Evolutionary conservation across 176 grass and related monocot species (phyloP).

Genomic region (Eleusine coracana): DNA sequence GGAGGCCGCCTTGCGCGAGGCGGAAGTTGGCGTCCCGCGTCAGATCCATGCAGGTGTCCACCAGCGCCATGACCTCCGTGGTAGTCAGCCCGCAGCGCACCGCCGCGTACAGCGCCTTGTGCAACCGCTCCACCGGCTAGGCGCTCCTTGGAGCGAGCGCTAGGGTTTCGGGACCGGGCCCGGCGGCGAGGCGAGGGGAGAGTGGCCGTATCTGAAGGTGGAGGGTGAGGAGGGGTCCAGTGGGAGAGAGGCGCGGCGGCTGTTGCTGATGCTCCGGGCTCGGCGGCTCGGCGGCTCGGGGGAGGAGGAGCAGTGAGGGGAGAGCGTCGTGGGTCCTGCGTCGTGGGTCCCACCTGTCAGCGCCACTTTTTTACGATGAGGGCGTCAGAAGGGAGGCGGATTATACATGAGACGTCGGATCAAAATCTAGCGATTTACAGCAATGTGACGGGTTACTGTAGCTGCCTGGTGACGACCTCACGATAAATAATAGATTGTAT

Average conservation of each 20-base stretch:
- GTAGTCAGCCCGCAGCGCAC: conserved; percentile 60
- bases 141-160: conserved; percentile 48
- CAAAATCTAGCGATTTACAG: too few relatives aligned
- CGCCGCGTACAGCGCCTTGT: conserved; percentile 75
- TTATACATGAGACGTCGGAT: too few relatives aligned
- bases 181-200: conserved; percentile 27
- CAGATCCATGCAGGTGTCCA: conserved; percentile 89
- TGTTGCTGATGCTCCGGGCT: too few relatives aligned
- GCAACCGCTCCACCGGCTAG: conserved; percentile 87
- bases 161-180: not conserved
- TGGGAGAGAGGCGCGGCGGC: conserved; percentile 37
- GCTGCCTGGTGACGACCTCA: too few relatives aligned
- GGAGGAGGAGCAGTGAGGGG: too few relatives aligned
- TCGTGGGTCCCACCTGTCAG: too few relatives aligned
- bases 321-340: too few relatives aligned
- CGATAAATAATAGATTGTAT: too few relatives aligned
- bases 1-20: conserved; percentile 80
- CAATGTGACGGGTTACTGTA: too few relatives aligned
- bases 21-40: conserved; percentile 88
- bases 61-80: conserved; percentile 67
- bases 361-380: too few relatives aligned
- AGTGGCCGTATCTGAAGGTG: conserved; percentile 50
- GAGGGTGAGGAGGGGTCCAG: not conserved
- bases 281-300: too few relatives aligned
- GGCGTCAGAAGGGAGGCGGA: too few relatives aligned